These are phyloP conservation scores for Akanthomyces lecanii DNA, from an alignment of 2,329 filamentous ascomycete genomes.

Conservation along the genomic window DNA sequence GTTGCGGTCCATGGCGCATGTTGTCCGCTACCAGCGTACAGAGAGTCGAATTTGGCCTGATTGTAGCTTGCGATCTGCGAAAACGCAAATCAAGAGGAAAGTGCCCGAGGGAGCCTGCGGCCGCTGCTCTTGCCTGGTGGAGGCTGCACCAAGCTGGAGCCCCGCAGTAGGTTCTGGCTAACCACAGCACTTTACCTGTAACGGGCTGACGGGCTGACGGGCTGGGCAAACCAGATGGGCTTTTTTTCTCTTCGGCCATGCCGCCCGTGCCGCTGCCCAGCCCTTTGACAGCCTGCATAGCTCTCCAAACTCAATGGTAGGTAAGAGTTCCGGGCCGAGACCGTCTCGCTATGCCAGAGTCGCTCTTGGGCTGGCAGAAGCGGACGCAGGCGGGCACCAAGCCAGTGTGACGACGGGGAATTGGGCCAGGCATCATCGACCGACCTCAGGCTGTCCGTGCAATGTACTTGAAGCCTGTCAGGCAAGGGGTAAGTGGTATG, in stretches of 20 bases:
- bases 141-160: background rate
- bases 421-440: background rate
- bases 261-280: background rate
- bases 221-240: background rate
- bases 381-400: background rate
- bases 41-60: background rate
- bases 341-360: background rate
- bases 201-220: background rate
- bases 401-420: background rate
- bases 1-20: slow-evolving; percentile 27
- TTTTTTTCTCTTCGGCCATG: background rate
- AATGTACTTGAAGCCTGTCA: background rate
- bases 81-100: background rate
- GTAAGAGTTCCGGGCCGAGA: background rate
- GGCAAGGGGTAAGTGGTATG: background rate
- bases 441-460: background rate
- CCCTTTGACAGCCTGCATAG: background rate
- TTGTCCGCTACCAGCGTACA: background rate
- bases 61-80: background rate
- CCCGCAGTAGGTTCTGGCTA: slow-evolving; percentile 12
- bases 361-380: background rate
- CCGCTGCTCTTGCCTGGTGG: background rate
- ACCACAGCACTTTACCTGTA: background rate
- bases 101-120: background rate
- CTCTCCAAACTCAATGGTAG: background rate